Percentiles rank a stretch among this genome's conserved stretches.
Evolutionary conservation across 768 basidiomycete species (phyloP).

Genomic region (Xerocomellus chrysenteron): DNA sequence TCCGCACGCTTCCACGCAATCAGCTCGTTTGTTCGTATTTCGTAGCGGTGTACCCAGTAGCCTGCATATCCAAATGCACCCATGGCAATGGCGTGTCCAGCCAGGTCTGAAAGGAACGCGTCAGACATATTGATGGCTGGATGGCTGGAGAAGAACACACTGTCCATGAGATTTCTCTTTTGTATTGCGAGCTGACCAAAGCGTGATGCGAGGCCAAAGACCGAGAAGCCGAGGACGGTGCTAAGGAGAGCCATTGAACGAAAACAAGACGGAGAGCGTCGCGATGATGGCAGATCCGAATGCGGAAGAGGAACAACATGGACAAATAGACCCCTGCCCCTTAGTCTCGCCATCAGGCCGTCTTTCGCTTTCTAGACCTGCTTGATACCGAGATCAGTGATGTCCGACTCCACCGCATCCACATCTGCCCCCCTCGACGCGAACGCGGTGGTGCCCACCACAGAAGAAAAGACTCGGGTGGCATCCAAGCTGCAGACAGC

Average conservation of each 20-base stretch:
- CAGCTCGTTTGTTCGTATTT: constrained; percentile 57
- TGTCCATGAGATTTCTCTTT: constrained; percentile 72
- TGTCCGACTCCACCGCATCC: constrained; percentile 14
- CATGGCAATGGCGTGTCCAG: constrained; percentile 69
- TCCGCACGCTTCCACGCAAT: constrained; percentile 63
- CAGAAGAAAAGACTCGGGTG: constrained; percentile 30
- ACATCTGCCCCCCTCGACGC: constrained; percentile 19
- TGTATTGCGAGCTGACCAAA: constrained; percentile 88
- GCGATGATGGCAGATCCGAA: constrained; percentile 1
- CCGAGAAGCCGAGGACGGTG: constrained; percentile 74
- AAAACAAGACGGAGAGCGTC: constrained; percentile 11
- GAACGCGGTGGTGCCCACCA: constrained; percentile 15
- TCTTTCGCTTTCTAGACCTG: background rate
- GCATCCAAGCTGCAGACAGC: constrained; percentile 57
- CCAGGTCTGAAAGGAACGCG: constrained; percentile 53
- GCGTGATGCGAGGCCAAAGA: constrained; percentile 79
- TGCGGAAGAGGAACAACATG: constrained; percentile 18
- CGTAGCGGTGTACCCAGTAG: constrained; percentile 73
- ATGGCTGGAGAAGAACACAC: constrained; percentile 47
- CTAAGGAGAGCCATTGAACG: constrained; percentile 58
- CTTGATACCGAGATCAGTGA: background rate
- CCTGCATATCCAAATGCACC: constrained; percentile 68
- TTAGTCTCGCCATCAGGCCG: background rate
- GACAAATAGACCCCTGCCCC: constrained; percentile 23
- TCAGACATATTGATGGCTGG: background rate